phyloP scores from a whole-genome alignment of 2,329 filamentous ascomycete genomes.

The Phialophora macrospora region DNA sequence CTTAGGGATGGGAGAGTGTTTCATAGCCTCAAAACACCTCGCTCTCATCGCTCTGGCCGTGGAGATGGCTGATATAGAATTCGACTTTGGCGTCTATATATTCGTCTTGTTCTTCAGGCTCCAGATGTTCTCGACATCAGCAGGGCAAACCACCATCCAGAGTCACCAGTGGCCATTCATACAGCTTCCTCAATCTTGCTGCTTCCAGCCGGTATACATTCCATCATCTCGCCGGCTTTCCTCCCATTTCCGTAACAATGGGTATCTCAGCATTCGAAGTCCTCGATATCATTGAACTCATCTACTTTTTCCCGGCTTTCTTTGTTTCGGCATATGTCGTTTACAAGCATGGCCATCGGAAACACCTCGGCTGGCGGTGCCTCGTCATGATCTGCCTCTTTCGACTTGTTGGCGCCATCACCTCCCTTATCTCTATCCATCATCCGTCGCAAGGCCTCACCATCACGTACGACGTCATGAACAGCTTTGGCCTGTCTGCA shows the following conservation, averaged over 20 bases:
- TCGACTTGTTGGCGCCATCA: constrained; percentile 57
- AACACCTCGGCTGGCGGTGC: constrained; percentile 59
- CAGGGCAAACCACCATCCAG: neutral
- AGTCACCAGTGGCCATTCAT: neutral
- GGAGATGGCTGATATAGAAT: neutral
- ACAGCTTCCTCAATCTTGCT: neutral
- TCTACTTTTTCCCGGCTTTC: constrained; percentile 46
- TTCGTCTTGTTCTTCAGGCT: neutral
- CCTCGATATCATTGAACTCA: constrained; percentile 43
- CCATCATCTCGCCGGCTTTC: neutral
- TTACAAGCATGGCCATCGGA: constrained; percentile 47
- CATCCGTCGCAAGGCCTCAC: constrained; percentile 49
- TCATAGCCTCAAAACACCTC: neutral
- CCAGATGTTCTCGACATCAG: neutral
- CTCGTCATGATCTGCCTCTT: constrained; percentile 58
- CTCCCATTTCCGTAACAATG: constrained; percentile 17
- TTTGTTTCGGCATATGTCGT: constrained; percentile 43
- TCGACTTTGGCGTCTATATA: neutral
- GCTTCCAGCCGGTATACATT: neutral
- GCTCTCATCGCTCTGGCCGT: neutral
- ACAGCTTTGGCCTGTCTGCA: constrained; percentile 56
- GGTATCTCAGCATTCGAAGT: constrained; percentile 29
- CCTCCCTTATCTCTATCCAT: constrained; percentile 57
- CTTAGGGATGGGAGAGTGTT: neutral
- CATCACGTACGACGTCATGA: constrained; percentile 51